Conservation (phyloP, 176 grass and related monocot species). For the Paspalum notatum region DNA sequence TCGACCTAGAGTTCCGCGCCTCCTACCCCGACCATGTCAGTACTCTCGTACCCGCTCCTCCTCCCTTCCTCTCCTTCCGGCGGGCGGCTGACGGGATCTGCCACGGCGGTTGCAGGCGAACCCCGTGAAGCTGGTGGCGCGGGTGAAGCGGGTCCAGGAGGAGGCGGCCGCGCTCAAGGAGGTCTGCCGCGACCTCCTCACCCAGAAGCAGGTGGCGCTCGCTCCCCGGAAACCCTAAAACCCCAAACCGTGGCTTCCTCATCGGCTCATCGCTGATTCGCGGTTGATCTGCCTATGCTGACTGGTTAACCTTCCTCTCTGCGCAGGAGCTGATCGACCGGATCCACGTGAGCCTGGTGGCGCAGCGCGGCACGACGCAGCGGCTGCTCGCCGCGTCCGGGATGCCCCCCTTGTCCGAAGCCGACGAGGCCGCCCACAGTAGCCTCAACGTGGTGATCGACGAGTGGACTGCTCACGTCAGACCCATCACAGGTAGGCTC, state of each 20-base stretch:
- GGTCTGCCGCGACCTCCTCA: conserved; percentile 65
- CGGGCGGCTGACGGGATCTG: conserved; percentile 7
- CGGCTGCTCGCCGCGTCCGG: conserved; percentile 69
- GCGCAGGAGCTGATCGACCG: conserved; percentile 77
- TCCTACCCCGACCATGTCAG: conserved; percentile 73
- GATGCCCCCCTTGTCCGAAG: conserved; percentile 57
- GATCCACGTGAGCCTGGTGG: conserved; percentile 63
- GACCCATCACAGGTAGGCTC: conserved; percentile 49
- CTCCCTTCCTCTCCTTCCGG: conserved; percentile 2
- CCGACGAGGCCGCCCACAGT: conserved; percentile 50
- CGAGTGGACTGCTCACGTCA: conserved; percentile 72
- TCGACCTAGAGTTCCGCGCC: conserved; percentile 67
- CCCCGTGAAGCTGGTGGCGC: conserved; percentile 71
- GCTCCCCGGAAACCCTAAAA: neutral
- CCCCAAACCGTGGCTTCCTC: neutral
- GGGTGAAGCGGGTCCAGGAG: conserved; percentile 76
- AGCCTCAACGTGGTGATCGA: conserved; percentile 77
- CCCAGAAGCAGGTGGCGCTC: conserved; percentile 67
- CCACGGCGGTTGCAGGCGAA: conserved; percentile 53
- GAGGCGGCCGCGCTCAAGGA: conserved; percentile 73
- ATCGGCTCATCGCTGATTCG: neutral
- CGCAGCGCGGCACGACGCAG: conserved; percentile 52
- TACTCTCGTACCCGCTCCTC: neutral
- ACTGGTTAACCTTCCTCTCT: neutral
- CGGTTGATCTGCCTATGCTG: neutral